Evolutionary conservation across 2,329 filamentous ascomycete genomes (phyloP), one percentile per base, ranked within the genome.

Genomic region (Xylariales sp.): DNA sequence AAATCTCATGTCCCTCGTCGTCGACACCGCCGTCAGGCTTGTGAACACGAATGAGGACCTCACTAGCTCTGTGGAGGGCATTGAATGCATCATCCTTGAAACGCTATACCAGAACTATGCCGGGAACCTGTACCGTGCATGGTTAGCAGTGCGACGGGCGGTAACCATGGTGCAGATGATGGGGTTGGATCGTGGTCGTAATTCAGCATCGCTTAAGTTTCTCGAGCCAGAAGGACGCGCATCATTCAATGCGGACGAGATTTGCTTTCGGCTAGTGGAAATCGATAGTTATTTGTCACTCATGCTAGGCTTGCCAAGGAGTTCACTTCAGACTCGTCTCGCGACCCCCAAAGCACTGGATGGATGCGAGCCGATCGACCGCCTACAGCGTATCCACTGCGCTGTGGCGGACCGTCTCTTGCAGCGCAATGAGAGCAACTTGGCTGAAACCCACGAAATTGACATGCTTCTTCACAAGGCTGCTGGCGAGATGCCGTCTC

Each of bases 51-150:
- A 74, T 18, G 67, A 76, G 34, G 63, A 67, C 2, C 49, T 78
- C 1, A 47, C 69, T 0, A 56, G 53, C 18, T 67, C 63, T 0
- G 25, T 73, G 2, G 70, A 75, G 36, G 69, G 70, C 0, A 49
- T 77, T 6, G 69, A 75, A 40, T 72, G 68, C 36, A 45, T 77
- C 15, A 59, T 74, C 44, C 55, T 76, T 0, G 65, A 74, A 41
- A 60, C 59, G 12, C 54, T 72, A 15, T 71, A 66, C 45, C 56
- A 67, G 6, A 66, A 64, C 18, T 72, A 74, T 19, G 50, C 53
- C 0, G 74, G 74, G 2, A 63, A 68, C 19, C 54, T 74, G 4
- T 62, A 67, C 0, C 57, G 61, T 1, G 59, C 69, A 0, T 76
- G 69, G 68, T 46, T 75, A 5, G 53, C 58, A 0, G 59, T 58